Evolutionary conservation across 768 basidiomycete genomes (phyloP), one percentile per base, ranked within the genome.

Genomic region (Kwoniella dejecticola): DNA sequence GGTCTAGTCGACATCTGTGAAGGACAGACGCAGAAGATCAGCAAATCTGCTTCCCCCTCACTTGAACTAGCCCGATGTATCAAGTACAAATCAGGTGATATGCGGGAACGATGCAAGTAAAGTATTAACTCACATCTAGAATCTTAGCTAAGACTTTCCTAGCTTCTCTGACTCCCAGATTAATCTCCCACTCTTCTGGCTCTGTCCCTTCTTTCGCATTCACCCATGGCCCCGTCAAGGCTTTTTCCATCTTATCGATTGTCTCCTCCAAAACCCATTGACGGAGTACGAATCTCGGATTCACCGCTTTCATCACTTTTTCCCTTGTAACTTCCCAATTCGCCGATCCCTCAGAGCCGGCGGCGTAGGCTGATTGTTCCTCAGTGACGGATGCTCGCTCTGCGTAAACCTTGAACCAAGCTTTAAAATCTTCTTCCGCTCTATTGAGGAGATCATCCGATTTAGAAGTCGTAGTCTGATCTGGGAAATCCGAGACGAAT

Each of bases 191-290:
- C 23, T 68, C 66, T 4, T 46, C 62, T 13, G 29, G 42, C 11
- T 61, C 57, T n/a, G 58, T 62, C 6, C 44, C 29, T 5, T 53
- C 38, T 41, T 59, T 48, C 21, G 57, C 47, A 23, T 54, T 30
- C 15, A 55, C 26, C 42, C 52, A 62, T 36, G 52, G 48, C 11
- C 31, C 10, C 6, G 52, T 62, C 17, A 62, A 40, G 12, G 30
- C 42, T 45, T 53, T 45, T 57, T 92, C 89, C 1, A 91, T 84
- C 65, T 84, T 84, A 63, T 80, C 79, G 73, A 98, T 98, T 23
- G 90, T 88, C 72, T 98, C 94, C 76, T 98, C 93, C 31, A 99
- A 82, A 8, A 98, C 81, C 96, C 96, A 98, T 79, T 98, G 96
- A 62, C 96, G 82, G 61, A 98, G 79, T 31, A 95, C 87, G 79